A percentile compares a stretch with the other conserved stretches of the same genome.
These are phyloP conservation scores for Neurospora tetraspora DNA, from an alignment of 495 filamentous ascomycete genomes.

Conservation along the genomic window DNA sequence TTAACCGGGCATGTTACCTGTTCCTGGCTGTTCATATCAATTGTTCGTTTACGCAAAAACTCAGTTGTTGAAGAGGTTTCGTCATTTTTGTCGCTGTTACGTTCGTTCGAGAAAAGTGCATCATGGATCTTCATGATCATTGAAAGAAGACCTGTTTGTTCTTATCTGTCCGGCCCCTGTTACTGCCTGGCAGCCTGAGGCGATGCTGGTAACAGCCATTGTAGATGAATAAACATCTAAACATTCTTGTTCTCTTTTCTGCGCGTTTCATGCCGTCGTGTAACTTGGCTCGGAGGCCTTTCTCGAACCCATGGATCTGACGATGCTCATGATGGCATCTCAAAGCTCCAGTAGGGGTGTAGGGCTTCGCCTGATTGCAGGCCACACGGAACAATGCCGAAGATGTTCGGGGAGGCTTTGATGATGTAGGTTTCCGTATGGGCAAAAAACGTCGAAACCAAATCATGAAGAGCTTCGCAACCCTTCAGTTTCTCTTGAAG, in stretches of 20 bases:
- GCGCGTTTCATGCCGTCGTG: neutral
- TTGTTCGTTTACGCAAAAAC: neutral
- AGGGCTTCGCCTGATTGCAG: neutral
- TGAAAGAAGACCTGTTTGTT: neutral
- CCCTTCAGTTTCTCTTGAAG: neutral
- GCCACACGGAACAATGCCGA: neutral
- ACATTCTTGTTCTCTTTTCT: neutral
- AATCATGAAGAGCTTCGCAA: neutral
- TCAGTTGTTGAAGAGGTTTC: neutral
- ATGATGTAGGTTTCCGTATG: neutral
- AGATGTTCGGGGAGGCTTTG: neutral
- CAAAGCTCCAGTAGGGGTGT: neutral
- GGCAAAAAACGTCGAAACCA: neutral
- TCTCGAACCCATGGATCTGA: neutral
- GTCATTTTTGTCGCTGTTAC: neutral
- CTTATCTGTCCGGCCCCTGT: neutral
- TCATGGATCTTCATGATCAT: neutral
- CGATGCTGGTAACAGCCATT: neutral
- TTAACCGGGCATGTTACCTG: neutral
- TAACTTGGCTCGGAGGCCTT: neutral
- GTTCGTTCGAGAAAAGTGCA: neutral
- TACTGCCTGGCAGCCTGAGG: neutral
- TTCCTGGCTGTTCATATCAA: neutral
- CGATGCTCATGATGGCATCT: neutral
- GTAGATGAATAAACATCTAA: neutral